These are phyloP conservation scores for Hamigera avellanea DNA, from an alignment of 495 filamentous ascomycete species.

Conservation along the genomic window DNA sequence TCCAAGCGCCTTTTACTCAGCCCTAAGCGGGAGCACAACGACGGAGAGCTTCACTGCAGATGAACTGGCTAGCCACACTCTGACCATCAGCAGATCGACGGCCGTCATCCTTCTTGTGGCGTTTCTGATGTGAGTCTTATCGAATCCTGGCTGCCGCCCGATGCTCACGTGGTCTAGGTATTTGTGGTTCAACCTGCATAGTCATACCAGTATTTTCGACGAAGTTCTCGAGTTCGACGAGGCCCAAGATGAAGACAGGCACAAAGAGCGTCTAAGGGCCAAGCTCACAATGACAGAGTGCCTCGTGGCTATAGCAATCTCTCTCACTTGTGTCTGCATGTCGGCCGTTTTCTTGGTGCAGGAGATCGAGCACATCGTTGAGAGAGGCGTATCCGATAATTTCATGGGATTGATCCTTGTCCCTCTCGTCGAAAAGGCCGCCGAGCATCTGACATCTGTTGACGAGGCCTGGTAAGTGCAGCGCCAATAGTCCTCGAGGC, in stretches of 20 bases:
- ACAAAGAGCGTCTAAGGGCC: constrained; percentile 47
- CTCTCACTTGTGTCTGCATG: constrained; percentile 64
- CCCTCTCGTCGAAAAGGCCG: constrained; percentile 82
- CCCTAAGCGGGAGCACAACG: constrained; percentile 33
- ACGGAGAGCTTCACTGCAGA: constrained; percentile 14
- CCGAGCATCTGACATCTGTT: constrained; percentile 80
- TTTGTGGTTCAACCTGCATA: constrained; percentile 69
- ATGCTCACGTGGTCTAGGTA: constrained; percentile 38
- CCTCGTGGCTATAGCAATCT: constrained; percentile 50
- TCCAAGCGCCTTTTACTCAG: constrained; percentile 64
- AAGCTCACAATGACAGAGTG: constrained; percentile 77
- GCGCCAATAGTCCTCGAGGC: constrained; percentile 42
- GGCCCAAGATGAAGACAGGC: constrained; percentile 52
- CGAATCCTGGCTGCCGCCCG: background rate
- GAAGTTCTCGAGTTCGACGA: constrained; percentile 62
- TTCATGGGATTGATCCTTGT: constrained; percentile 65
- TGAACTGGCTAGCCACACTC: constrained; percentile 34
- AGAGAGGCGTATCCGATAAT: constrained; percentile 56
- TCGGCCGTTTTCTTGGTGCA: constrained; percentile 74
- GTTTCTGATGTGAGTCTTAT: constrained; percentile 42
- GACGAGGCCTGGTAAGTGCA: constrained; percentile 74
- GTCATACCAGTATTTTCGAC: constrained; percentile 72
- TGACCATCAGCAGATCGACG: constrained; percentile 63
- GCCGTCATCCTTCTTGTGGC: constrained; percentile 70
- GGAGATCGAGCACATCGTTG: constrained; percentile 67